Evolutionary conservation across 2,329 filamentous ascomycete species (phyloP).

Genomic region (Pseudogymnoascus sp.): DNA sequence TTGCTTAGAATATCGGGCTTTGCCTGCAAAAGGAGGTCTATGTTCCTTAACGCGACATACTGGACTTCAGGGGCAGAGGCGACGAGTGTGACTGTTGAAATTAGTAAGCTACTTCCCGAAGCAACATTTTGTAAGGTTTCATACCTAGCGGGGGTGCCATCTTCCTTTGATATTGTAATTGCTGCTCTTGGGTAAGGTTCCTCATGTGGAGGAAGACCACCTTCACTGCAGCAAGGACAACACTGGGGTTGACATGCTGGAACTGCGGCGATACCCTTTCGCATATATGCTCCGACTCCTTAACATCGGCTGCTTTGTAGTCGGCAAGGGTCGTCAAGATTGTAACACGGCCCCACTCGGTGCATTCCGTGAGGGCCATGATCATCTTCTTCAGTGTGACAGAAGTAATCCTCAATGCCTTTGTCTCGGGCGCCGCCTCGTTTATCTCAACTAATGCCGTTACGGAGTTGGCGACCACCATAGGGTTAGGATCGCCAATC

Average conservation of each 20-base stretch:
- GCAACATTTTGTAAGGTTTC: constrained; percentile 22
- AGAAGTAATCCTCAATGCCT: constrained; percentile 74
- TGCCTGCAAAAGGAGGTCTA: constrained; percentile 89
- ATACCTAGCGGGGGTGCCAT: constrained; percentile 92
- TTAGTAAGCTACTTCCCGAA: constrained; percentile 12
- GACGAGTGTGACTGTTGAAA: constrained; percentile 71
- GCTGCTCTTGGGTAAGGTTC: constrained; percentile 67
- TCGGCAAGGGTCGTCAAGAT: constrained; percentile 85
- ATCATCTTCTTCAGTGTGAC: constrained; percentile 88
- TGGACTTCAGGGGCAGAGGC: constrained; percentile 95
- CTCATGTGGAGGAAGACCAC: constrained; percentile 96
- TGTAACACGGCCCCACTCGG: constrained; percentile 94
- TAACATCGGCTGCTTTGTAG: constrained; percentile 78
- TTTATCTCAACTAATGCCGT: constrained; percentile 87
- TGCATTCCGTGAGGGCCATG: constrained; percentile 95
- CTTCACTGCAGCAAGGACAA: constrained; percentile 95
- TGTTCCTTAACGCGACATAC: constrained; percentile 93
- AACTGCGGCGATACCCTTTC: constrained; percentile 95
- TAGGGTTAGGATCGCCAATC: constrained; percentile 95
- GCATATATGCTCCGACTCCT: constrained; percentile 97
- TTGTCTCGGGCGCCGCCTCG: constrained; percentile 84
- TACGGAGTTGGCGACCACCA: constrained; percentile 98
- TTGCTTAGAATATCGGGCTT: constrained; percentile 96
- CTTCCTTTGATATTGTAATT: constrained; percentile 87
- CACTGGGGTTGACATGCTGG: constrained; percentile 95